These are phyloP conservation scores for Bauhinia variegata DNA, from an alignment of 306 rosid species.

Conservation along the genomic window DNA sequence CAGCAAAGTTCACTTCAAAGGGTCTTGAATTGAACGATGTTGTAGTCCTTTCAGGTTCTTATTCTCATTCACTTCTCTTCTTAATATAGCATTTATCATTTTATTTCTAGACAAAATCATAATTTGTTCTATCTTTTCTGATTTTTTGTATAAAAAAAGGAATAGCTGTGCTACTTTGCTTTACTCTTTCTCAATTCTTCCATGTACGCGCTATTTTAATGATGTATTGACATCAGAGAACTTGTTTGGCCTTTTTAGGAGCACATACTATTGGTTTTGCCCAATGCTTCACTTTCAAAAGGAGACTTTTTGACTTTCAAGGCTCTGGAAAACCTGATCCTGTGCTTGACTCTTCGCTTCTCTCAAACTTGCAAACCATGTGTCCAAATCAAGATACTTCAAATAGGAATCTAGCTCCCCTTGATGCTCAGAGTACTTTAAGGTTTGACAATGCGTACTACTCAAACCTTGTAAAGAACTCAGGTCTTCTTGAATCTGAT, in stretches of 20 bases:
- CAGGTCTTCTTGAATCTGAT: constrained; percentile 67
- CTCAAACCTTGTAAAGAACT: constrained; percentile 37
- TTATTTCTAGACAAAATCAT: no score
- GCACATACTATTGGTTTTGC: constrained; percentile 79
- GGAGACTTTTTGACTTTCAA: constrained; percentile 61
- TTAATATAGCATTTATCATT: no score
- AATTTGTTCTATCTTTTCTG: no score
- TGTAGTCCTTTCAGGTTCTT: constrained; percentile 74
- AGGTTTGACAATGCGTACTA: constrained; percentile 62
- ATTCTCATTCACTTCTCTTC: not conserved
- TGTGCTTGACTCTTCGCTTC: constrained; percentile 41
- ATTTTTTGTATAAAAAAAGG: no score
- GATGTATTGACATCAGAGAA: no score
- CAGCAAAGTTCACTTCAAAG: constrained; percentile 65
- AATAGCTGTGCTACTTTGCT: no score
- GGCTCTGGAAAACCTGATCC: constrained; percentile 75
- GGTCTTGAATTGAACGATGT: constrained; percentile 70
- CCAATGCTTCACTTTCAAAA: constrained; percentile 62
- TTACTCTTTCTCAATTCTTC: no score
- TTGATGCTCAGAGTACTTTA: constrained; percentile 44
- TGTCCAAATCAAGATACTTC: constrained; percentile 58
- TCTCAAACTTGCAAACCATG: constrained; percentile 39
- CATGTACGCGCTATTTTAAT: no score
- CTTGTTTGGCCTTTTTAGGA: constrained; percentile 42
- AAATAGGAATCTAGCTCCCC: constrained; percentile 59